Evolutionary conservation across 345 rosid genomes (phyloP).

Genomic region (Diplotaxis tenuifolia): DNA sequence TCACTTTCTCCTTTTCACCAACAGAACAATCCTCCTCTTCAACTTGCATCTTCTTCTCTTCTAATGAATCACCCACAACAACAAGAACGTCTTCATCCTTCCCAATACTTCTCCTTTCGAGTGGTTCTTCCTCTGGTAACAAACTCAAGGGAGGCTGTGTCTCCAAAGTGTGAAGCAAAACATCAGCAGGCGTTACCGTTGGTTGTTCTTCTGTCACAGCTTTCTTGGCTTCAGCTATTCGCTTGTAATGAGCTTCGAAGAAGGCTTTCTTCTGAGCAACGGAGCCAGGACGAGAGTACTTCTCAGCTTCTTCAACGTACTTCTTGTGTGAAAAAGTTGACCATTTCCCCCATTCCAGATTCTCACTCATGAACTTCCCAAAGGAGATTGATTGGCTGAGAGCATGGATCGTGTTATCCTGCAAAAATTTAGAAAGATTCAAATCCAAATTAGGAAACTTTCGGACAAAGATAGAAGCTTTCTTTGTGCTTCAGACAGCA

Average conservation of each 20-base stretch:
- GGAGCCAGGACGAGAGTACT: slow-evolving; percentile 70
- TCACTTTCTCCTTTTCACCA: slow-evolving; percentile 21
- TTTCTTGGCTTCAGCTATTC: slow-evolving; percentile 63
- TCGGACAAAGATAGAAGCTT: not conserved
- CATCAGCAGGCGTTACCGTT: slow-evolving; percentile 21
- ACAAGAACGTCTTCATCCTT: not conserved
- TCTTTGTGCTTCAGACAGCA: not conserved
- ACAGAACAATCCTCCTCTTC: slow-evolving; percentile 21
- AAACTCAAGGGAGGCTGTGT: slow-evolving; percentile 27
- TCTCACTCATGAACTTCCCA: slow-evolving; percentile 81
- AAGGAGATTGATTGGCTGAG: slow-evolving; percentile 78
- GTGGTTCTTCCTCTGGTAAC: not conserved
- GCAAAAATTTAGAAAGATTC: slow-evolving; percentile 20
- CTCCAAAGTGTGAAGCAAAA: slow-evolving; percentile 34
- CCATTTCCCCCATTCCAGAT: slow-evolving; percentile 93
- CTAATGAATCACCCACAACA: not conserved
- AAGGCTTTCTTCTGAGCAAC: slow-evolving; percentile 84
- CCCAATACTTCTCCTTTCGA: slow-evolving; percentile 1
- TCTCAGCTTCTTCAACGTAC: slow-evolving; percentile 82
- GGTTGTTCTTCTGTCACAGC: slow-evolving; percentile 43
- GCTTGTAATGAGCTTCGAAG: slow-evolving; percentile 80
- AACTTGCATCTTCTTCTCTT: slow-evolving; percentile 11
- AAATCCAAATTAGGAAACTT: slow-evolving; percentile 4
- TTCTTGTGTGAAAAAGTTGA: slow-evolving; percentile 70
- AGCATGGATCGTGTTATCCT: slow-evolving; percentile 67